These are phyloP conservation scores for Cynanchum wilfordii DNA, from an alignment of 257 asterid species.

Conservation along the genomic window DNA sequence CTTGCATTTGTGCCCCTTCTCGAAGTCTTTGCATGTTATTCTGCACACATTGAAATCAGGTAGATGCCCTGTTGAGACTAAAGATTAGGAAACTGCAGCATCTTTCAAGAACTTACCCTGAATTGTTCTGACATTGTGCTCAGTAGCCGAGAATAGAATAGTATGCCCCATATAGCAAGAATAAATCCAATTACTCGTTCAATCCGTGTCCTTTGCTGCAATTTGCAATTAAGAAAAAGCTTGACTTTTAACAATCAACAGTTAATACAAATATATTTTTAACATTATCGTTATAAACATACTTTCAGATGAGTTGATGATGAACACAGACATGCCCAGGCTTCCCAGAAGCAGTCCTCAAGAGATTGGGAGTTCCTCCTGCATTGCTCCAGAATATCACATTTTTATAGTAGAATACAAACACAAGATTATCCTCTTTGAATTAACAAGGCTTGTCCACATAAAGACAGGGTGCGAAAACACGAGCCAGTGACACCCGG, in stretches of 20 bases:
- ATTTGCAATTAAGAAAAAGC: slow-evolving; percentile 46
- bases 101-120: slow-evolving; percentile 54
- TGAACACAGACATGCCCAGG: slow-evolving; percentile 98
- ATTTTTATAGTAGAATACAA: slow-evolving; percentile 18
- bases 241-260: slow-evolving; percentile 24
- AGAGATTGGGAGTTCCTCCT: slow-evolving; percentile 69
- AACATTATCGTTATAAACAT: slow-evolving; percentile 29
- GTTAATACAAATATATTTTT: slow-evolving; percentile 13
- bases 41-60: slow-evolving; percentile 48
- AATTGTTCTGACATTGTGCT: slow-evolving; percentile 98
- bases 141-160: slow-evolving; percentile 86
- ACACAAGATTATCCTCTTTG: background rate
- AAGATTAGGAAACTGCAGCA: slow-evolving; percentile 21
- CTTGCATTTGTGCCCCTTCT: slow-evolving; percentile 97
- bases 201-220: slow-evolving; percentile 94
- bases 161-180: slow-evolving; percentile 98
- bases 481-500: background rate
- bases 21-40: slow-evolving; percentile 78
- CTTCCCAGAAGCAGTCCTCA: slow-evolving; percentile 99
- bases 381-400: slow-evolving; percentile 31
- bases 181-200: slow-evolving; percentile 87
- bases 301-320: slow-evolving; percentile 97
- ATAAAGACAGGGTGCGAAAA: background rate
- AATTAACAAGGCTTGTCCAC: background rate
- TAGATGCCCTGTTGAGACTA: slow-evolving; percentile 19